Base-by-base conservation (phyloP, 345 rosid genomes). In the Linum trigynum region DNA sequence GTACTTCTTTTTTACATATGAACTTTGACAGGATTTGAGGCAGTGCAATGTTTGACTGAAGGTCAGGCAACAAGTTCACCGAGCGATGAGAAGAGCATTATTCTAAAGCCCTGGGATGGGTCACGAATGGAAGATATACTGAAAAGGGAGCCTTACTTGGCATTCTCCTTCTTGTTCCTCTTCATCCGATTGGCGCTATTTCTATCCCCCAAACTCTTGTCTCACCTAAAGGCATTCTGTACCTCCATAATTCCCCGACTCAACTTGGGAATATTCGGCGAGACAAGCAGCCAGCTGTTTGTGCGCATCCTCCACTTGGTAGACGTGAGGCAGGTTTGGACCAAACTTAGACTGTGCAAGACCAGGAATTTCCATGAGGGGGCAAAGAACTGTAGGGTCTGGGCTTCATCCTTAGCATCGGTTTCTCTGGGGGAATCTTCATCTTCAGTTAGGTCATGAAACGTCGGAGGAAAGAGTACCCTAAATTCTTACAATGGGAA, bases 351-450 rank as follows among this genome's bases (percentile, higher is more conserved):
- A 66, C 73, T 90, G 43, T 71, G 78, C 78, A 92, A 90, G 83
- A 81, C 84, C 61, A 83, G 95, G 72, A 84, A 71, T 82, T 88
- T 92, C 69, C 95, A 77, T 12, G 84, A 76, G 71, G 71, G 97
- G 36, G 96, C 97, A 9, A 90, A 72, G 76, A 92, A 76, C 55
- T 94, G 87, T 23, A 81, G 78, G 61, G 97, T 84, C n/a, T 90
- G 95, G 97, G 96, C 96, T 57, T 87, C 95, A 23, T 90, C 97
- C 4, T 77, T 90, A 32, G 96, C 99, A 8, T 92, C 97, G 5
- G 95, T 92, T 66, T 82, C 96, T 4, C 70, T 90, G 73, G 96
- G 96, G 5, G 79, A 85, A 80, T 78, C 92, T 65, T 86, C 91
- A 12, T 79, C 95, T 3, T 81, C 83, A 61, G 80, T 48, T 45